Percentiles rank a stretch among this genome's conserved stretches.
These are phyloP conservation scores for Amanita rubescens DNA, from an alignment of 768 basidiomycete genomes.

Conservation along the genomic window DNA sequence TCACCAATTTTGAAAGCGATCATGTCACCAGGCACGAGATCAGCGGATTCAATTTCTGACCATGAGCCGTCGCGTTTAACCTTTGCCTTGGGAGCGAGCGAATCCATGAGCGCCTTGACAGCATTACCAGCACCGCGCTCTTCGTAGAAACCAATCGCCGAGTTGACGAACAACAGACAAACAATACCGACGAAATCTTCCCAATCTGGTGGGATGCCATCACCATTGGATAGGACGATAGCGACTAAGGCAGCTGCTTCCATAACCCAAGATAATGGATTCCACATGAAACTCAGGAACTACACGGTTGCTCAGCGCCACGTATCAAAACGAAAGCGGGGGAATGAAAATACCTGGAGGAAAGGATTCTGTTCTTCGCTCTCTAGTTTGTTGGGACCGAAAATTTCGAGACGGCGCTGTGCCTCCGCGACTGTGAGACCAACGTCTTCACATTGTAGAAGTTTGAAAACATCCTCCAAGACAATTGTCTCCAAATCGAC, in stretches of 20 bases:
- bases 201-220: constrained; percentile 85
- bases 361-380: constrained; percentile 85
- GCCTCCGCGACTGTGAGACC: constrained; percentile 79
- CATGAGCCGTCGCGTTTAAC: constrained; percentile 82
- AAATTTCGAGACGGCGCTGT: constrained; percentile 76
- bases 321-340: not conserved
- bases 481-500: constrained; percentile 97
- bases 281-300: constrained; percentile 99
- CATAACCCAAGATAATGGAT: constrained; percentile 99
- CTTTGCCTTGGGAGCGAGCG: constrained; percentile 95
- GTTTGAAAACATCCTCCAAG: constrained; percentile 94
- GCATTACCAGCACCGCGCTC: constrained; percentile 97
- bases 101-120: constrained; percentile 99
- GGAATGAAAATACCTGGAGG: constrained; percentile 54
- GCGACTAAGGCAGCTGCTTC: constrained; percentile 93
- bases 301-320: constrained; percentile 17
- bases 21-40: constrained; percentile 93
- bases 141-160: constrained; percentile 96
- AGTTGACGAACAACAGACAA: constrained; percentile 88
- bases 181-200: constrained; percentile 97
- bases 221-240: constrained; percentile 93
- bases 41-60: constrained; percentile 86
- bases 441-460: constrained; percentile 82
- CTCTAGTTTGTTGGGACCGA: constrained; percentile 95
- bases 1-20: constrained; percentile 99